A percentile compares a stretch with the other conserved stretches of the same genome.
Conservation (phyloP, 2,329 filamentous ascomycete species). For the Alternaria incomplexa region DNA sequence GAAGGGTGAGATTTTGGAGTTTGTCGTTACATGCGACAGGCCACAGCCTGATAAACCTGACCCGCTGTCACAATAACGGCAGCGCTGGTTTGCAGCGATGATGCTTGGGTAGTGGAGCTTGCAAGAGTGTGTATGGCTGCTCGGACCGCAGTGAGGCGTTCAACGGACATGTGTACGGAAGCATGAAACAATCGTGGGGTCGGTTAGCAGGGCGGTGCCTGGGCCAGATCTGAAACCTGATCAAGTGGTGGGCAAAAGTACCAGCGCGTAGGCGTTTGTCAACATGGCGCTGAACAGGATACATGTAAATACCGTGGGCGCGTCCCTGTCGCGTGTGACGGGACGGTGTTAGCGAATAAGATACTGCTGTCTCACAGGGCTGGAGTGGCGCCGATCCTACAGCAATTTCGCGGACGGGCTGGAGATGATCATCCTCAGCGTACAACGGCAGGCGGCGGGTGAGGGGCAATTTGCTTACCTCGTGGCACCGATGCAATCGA, state of each 20-base stretch:
- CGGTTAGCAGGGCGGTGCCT: background rate
- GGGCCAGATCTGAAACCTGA: background rate
- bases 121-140: background rate
- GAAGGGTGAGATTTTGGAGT: background rate
- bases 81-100: background rate
- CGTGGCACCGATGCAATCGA: constrained; percentile 1
- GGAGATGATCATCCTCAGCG: constrained; percentile 21
- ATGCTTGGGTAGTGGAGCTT: background rate
- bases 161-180: background rate
- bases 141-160: background rate
- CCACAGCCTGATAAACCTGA: background rate
- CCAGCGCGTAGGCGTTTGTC: background rate
- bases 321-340: constrained; percentile 16
- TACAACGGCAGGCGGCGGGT: constrained; percentile 1
- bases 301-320: background rate
- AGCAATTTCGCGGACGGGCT: constrained; percentile 28
- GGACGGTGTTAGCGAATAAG: constrained; percentile 11
- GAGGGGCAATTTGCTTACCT: constrained; percentile 7
- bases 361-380: constrained; percentile 13
- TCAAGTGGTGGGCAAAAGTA: background rate
- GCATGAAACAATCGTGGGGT: background rate
- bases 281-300: constrained; percentile 5
- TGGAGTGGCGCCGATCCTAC: constrained; percentile 25
- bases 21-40: background rate
- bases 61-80: background rate